Evolutionary conservation across 148 eudicot genomes (phyloP).

Genomic region (Dysphania ambrosioides): DNA sequence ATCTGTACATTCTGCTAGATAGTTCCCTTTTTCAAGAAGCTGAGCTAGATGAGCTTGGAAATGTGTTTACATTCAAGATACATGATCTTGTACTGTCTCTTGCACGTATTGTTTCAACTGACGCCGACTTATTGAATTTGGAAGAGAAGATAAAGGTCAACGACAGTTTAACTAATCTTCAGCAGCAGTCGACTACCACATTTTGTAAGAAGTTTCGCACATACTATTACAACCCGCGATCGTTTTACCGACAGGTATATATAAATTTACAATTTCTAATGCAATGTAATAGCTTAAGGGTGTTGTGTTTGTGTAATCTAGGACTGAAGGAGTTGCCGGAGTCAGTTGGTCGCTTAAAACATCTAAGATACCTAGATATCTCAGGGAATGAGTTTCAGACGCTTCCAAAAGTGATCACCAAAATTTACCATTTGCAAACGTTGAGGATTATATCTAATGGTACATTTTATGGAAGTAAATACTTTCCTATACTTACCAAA

Average conservation of each 20-base stretch:
- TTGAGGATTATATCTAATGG: constrained; percentile 1
- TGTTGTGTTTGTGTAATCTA: neutral
- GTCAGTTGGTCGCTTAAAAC: constrained; percentile 8
- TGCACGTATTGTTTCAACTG: constrained; percentile 12
- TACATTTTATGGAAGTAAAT: neutral
- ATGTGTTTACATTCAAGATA: constrained; percentile 8
- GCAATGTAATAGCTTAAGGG: neutral
- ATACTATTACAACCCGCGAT: neutral
- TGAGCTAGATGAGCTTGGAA: constrained; percentile 3
- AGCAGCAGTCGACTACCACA: neutral
- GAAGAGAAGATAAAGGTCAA: neutral
- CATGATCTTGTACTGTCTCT: constrained; percentile 18
- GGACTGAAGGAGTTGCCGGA: constrained; percentile 1
- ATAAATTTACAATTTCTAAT: neutral
- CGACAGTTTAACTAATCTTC: neutral
- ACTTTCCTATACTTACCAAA: neutral
- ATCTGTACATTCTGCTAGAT: neutral
- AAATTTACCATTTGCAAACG: constrained; percentile 17
- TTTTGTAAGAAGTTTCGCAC: neutral
- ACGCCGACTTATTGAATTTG: neutral
- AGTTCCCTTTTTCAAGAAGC: constrained; percentile 17
- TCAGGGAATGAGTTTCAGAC: neutral
- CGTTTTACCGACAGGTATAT: neutral
- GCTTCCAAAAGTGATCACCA: constrained; percentile 3
- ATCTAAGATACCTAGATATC: constrained; percentile 17